phyloP scores from a whole-genome alignment of 1,284 basidiomycete species.

The Boletus sp. region DNA sequence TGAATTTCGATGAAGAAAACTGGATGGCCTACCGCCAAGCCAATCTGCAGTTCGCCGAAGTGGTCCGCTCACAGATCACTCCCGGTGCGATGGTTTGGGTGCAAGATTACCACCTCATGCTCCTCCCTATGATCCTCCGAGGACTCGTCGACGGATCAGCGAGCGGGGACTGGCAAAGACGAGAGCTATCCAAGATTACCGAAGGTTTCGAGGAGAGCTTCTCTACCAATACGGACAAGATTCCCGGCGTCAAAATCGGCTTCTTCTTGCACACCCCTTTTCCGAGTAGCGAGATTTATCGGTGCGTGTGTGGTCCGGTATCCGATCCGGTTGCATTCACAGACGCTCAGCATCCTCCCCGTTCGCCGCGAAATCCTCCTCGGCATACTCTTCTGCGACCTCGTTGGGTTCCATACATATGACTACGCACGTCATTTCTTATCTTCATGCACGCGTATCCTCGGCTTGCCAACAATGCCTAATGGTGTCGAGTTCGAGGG shows the following conservation, averaged over 20 bases:
- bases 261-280: constrained; percentile 99
- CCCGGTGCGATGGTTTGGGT: constrained; percentile 98
- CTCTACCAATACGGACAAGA: constrained; percentile 35
- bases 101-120: constrained; percentile 97
- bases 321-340: constrained; percentile 10
- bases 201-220: constrained; percentile 69
- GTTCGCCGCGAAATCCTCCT: constrained; percentile 96
- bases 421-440: constrained; percentile 99
- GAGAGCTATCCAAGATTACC: constrained; percentile 71
- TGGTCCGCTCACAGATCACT: constrained; percentile 71
- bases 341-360: constrained; percentile 74
- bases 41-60: constrained; percentile 92
- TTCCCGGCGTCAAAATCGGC: constrained; percentile 82
- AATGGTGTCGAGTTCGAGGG: constrained; percentile 97
- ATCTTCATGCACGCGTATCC: constrained; percentile 94
- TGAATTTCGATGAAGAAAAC: constrained; percentile 99
- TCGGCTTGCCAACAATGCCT: constrained; percentile 95
- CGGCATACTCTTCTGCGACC: constrained; percentile 92
- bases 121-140: constrained; percentile 91
- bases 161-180: constrained; percentile 59
- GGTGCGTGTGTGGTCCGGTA: constrained; percentile 49
- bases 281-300: constrained; percentile 96
- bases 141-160: constrained; percentile 76
- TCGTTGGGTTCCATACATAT: constrained; percentile 99
- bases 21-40: constrained; percentile 98